Percentiles rank a stretch among this genome's conserved stretches.
Evolutionary conservation across 208 protist species (phyloP).

Genomic region (Perkinsela sp.): DNA sequence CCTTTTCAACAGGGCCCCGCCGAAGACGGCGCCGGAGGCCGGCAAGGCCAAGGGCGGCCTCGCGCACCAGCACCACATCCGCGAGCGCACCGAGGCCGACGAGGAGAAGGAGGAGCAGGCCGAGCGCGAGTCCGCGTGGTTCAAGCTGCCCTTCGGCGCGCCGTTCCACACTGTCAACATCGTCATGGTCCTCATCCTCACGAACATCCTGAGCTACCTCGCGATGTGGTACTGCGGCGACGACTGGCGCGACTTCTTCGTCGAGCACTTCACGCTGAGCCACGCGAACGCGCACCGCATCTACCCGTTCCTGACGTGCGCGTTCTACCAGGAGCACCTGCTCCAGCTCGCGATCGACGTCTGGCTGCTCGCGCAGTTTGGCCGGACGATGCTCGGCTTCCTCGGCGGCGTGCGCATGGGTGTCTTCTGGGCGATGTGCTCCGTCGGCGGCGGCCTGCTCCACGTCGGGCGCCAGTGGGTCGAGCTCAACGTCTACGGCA

Average conservation of each 20-base stretch:
- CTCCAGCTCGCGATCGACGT: slow-evolving; percentile 50
- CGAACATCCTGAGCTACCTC: slow-evolving; percentile 34
- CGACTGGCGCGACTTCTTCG: slow-evolving; percentile 37
- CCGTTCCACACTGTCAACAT: slow-evolving; percentile 62
- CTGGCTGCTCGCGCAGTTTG: slow-evolving; percentile 48
- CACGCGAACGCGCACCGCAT: slow-evolving; percentile 34
- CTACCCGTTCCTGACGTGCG: slow-evolving; percentile 53
- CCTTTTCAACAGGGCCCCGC: neutral
- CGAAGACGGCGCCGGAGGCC: neutral
- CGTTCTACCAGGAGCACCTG: slow-evolving; percentile 53
- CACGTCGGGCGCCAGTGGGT: slow-evolving; percentile 45
- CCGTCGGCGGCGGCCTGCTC: slow-evolving; percentile 28
- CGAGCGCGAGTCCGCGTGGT: slow-evolving; percentile 14
- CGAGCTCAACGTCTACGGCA: slow-evolving; percentile 31
- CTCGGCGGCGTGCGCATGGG: slow-evolving; percentile 40
- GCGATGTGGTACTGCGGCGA: slow-evolving; percentile 35
- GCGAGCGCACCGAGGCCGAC: slow-evolving; percentile 11
- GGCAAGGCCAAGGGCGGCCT: neutral
- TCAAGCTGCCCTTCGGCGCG: slow-evolving; percentile 41
- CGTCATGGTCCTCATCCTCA: slow-evolving; percentile 37
- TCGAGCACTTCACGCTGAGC: slow-evolving; percentile 53
- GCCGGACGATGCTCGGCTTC: slow-evolving; percentile 46
- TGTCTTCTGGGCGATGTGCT: slow-evolving; percentile 30
- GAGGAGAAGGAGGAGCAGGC: slow-evolving; percentile 11
- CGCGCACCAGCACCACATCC: neutral